Evolutionary conservation across 305 asterid species (phyloP), one percentile per base, ranked within the genome.

Genomic region (Stenogyne calaminthoides): DNA sequence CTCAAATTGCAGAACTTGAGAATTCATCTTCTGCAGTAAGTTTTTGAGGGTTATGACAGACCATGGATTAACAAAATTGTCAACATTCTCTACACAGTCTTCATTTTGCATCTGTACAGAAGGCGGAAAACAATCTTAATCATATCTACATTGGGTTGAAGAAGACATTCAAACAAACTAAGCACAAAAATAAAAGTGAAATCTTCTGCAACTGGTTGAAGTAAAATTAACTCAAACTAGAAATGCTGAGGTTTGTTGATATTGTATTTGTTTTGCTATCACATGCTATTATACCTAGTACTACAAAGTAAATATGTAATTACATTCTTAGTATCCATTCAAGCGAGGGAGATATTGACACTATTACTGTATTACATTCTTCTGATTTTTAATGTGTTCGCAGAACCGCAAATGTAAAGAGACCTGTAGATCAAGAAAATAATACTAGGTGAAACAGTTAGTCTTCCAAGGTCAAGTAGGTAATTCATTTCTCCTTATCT

Each of bases 11-110:
- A 80, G 67, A 57, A 87, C 82, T 80, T 81, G 73, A 51, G 87
- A 64, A 76, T 87, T 73, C 86, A 83, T 72, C 80, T 69, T 78
- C 81, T 80, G 82, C 67, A 87, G 75, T 72, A 81, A 76, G 46
- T 55, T 76, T 78, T 85, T 81, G 36, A 85, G 47, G 64, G 82
- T 83, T 73, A 83, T 47, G 56, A 87, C 76, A 77, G 90, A 78
- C 99, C 99, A 94, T 47, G 99, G 99, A 76, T 91, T 91, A 55
- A 85, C 81, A 71, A 71, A 80, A 47, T 75, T 74, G 60, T 76
- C 85, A 56, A 78, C 88, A 72, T 78, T 82, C 77, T 85, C 83
- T 22, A 10, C 80, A 74, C 80, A 52, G 40, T 56, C 64, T 54
- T 62, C 72, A 19, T 37, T 68, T 69, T 83, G 86, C 68, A 63